Conservation (phyloP, 306 rosid species). For the Prunus salicina region DNA sequence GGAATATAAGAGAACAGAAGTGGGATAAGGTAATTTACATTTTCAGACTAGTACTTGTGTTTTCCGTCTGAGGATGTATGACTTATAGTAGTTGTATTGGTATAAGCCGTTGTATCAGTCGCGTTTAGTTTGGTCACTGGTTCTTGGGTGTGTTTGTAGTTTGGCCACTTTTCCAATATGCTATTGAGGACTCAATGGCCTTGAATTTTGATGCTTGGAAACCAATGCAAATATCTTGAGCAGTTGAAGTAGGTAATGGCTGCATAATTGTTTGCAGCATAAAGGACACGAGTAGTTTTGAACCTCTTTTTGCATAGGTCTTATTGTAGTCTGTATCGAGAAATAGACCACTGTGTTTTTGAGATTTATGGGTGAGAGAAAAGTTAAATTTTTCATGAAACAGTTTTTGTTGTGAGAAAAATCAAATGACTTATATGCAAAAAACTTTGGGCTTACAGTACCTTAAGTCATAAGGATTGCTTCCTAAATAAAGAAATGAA, state of each 20-base stretch:
- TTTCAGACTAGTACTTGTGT: background rate
- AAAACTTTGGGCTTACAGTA: background rate
- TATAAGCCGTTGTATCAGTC: background rate
- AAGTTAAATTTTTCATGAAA: background rate
- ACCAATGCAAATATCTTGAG: background rate
- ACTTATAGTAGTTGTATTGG: background rate
- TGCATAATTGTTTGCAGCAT: background rate
- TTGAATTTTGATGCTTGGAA: background rate
- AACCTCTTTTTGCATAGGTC: background rate
- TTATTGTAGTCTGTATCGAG: background rate
- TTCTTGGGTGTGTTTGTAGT: background rate
- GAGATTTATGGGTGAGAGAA: background rate
- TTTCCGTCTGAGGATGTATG: background rate
- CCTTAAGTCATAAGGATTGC: background rate
- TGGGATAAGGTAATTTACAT: constrained; percentile 84
- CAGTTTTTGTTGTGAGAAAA: background rate
- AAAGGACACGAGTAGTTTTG: background rate
- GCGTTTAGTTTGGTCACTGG: background rate
- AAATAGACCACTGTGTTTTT: background rate
- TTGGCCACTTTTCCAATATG: background rate
- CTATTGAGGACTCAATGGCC: background rate
- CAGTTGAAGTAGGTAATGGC: background rate
- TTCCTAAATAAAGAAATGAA: background rate
- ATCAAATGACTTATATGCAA: too few species aligned
- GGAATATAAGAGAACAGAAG: constrained; percentile 74